phyloP scores from a whole-genome alignment of 2,329 filamentous ascomycete species.

The Fusarium compactum region DNA sequence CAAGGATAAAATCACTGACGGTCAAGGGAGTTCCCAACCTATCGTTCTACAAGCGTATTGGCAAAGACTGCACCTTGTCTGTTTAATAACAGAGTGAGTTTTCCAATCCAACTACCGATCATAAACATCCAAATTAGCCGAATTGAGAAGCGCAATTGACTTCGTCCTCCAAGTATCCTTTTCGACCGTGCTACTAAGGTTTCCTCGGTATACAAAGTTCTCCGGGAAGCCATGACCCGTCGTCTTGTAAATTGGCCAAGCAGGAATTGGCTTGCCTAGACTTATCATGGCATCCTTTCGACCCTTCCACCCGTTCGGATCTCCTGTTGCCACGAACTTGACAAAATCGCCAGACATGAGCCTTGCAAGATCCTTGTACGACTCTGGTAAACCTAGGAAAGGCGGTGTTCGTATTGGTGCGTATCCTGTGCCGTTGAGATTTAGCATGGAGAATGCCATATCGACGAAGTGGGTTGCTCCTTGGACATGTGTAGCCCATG shows the following conservation, averaged over 20 bases:
- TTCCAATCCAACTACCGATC: background rate
- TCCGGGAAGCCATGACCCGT: background rate
- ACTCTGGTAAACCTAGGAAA: background rate
- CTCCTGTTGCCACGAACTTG: background rate
- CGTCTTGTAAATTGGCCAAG: background rate
- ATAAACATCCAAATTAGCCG: background rate
- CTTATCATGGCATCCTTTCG: background rate
- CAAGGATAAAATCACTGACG: too few species aligned
- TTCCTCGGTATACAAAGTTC: background rate
- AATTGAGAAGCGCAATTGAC: background rate
- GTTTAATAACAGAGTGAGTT: too few species aligned
- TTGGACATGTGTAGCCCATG: background rate
- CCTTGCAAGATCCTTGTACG: background rate
- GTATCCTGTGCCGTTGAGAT: background rate
- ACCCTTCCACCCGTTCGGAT: background rate
- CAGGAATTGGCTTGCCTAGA: background rate
- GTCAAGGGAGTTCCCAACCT: too few species aligned
- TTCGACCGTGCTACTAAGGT: background rate
- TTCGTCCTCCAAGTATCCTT: background rate
- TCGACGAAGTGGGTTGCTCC: background rate
- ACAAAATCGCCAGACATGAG: background rate
- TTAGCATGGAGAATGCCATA: background rate
- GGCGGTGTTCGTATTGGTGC: background rate
- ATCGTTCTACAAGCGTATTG: too few species aligned
- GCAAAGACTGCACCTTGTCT: too few species aligned